Evolutionary conservation across 768 basidiomycete species (phyloP).

Genomic region (Mycena galopus): DNA sequence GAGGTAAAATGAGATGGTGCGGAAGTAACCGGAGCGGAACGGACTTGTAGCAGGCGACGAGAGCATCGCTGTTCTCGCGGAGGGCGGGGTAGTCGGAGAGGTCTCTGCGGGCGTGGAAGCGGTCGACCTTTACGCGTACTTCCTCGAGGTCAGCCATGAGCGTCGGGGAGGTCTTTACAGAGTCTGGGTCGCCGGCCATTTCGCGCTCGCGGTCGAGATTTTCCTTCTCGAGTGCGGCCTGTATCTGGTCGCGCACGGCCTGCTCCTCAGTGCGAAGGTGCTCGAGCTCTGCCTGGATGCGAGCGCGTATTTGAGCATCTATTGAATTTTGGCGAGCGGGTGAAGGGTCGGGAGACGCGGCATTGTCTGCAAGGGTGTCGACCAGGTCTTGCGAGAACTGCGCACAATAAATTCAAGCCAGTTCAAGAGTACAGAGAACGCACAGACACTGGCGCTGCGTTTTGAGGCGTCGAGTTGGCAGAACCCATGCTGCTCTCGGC

Average conservation of each 20-base stretch:
- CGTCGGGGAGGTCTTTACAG: conserved; percentile 70
- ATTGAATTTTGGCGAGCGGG: conserved; percentile 80
- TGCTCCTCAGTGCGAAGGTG: conserved; percentile 79
- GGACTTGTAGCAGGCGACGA: conserved; percentile 84
- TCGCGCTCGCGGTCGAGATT: conserved; percentile 83
- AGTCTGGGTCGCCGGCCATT: conserved; percentile 58
- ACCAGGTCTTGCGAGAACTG: conserved; percentile 91
- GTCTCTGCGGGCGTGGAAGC: conserved; percentile 70
- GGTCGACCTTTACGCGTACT: conserved; percentile 78
- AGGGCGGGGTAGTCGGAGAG: conserved; percentile 69
- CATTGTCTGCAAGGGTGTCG: conserved; percentile 78
- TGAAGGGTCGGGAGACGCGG: conserved; percentile 69
- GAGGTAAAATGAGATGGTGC: neutral
- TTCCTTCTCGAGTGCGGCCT: conserved; percentile 86
- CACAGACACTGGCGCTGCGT: conserved; percentile 23
- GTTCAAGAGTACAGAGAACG: neutral
- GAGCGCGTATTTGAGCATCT: conserved; percentile 78
- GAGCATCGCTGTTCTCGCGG: conserved; percentile 67
- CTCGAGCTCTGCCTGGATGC: conserved; percentile 77
- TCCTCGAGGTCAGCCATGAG: conserved; percentile 84
- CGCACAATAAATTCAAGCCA: neutral
- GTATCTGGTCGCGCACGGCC: conserved; percentile 78
- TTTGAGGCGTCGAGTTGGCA: conserved; percentile 24
- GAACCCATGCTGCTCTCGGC: conserved; percentile 30
- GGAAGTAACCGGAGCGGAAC: conserved; percentile 39